These are phyloP conservation scores for Vitis rotundifolia DNA, from an alignment of 164 flowering plant species.

Conservation along the genomic window DNA sequence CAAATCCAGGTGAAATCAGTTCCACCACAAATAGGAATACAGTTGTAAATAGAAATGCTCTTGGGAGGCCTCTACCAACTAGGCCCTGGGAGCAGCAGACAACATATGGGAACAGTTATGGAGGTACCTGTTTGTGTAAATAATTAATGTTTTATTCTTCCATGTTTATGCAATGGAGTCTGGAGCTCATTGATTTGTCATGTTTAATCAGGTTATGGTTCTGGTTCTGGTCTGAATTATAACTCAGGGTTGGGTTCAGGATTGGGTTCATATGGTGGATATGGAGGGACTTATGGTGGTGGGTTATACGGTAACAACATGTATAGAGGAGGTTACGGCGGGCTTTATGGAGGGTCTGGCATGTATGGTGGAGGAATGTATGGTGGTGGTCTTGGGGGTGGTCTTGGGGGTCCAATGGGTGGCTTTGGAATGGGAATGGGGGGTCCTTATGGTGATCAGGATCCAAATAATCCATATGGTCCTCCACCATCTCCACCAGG, in stretches of 20 bases:
- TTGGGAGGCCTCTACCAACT: constrained; percentile 78
- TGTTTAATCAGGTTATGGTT: constrained; percentile 53
- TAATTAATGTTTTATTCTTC: neutral
- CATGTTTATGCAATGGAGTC: neutral
- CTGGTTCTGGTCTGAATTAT: constrained; percentile 51
- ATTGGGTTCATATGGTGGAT: constrained; percentile 49
- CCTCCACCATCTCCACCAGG: constrained; percentile 51
- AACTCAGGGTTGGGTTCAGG: constrained; percentile 68
- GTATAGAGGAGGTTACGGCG: constrained; percentile 59
- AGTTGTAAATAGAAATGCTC: constrained; percentile 43
- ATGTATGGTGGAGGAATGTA: constrained; percentile 24
- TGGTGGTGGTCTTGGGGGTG: constrained; percentile 62
- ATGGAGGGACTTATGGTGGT: constrained; percentile 42
- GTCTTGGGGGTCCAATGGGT: constrained; percentile 69
- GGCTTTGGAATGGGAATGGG: constrained; percentile 58
- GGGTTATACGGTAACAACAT: constrained; percentile 55
- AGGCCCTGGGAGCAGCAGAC: constrained; percentile 94
- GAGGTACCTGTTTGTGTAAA: constrained; percentile 17
- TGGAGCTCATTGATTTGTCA: neutral
- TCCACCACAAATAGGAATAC: constrained; percentile 41
- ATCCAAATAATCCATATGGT: constrained; percentile 90
- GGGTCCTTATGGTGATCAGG: constrained; percentile 23
- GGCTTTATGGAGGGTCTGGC: constrained; percentile 37
- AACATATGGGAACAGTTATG: constrained; percentile 41
- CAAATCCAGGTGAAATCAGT: constrained; percentile 88